Evolutionary conservation across 805 yeast species (phyloP).

Genomic region (Metschnikowia amazonensis): DNA sequence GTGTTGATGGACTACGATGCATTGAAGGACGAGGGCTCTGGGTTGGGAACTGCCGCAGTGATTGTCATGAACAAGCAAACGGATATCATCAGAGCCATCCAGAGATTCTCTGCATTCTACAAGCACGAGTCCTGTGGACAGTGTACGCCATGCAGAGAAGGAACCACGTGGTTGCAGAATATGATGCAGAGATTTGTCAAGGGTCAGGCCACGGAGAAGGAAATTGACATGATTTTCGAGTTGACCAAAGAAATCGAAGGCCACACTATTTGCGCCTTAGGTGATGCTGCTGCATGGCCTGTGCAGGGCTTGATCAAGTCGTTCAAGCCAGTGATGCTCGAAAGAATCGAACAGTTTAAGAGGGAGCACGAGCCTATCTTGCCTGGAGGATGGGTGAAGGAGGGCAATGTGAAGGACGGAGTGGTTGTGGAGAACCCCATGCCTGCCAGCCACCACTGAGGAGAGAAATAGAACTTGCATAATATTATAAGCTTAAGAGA

Average conservation of each 20-base stretch:
- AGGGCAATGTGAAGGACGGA: conserved; percentile 59
- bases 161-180: conserved; percentile 79
- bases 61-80: conserved; percentile 87
- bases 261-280: conserved; percentile 87
- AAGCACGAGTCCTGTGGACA: conserved; percentile 94
- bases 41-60: conserved; percentile 90
- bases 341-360: conserved; percentile 64
- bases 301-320: conserved; percentile 83
- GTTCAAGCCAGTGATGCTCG: conserved; percentile 78
- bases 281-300: conserved; percentile 95
- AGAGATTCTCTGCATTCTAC: conserved; percentile 78
- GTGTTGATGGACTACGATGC: conserved; percentile 88
- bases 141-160: conserved; percentile 94
- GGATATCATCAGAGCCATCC: conserved; percentile 81
- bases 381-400: conserved; percentile 77
- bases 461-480: conserved; percentile 2
- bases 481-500: not conserved
- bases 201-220: conserved; percentile 78
- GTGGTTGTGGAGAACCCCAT: conserved; percentile 57
- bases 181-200: conserved; percentile 78
- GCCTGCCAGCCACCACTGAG: conserved; percentile 39
- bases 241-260: conserved; percentile 86
- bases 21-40: conserved; percentile 77
- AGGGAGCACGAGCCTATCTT: conserved; percentile 45
- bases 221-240: conserved; percentile 81